A percentile compares a stretch with the other conserved stretches of the same genome.
These are phyloP conservation scores for Geotrichum fermentans DNA, from an alignment of 1,139 yeast genomes.

Conservation along the genomic window DNA sequence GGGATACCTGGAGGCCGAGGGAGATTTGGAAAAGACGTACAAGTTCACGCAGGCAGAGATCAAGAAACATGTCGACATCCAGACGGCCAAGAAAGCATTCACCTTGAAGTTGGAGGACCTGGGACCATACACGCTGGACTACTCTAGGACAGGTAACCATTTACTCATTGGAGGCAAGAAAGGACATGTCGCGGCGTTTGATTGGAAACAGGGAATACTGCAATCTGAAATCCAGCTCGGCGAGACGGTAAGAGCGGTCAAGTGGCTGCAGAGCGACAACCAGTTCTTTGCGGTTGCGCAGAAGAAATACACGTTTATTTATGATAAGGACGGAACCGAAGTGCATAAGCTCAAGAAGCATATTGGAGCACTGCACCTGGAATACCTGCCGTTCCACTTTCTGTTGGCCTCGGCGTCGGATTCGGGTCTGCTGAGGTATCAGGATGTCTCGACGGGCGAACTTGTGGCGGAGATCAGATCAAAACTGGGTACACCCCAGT, in stretches of 20 bases:
- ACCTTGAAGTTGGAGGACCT: slow-evolving; percentile 67
- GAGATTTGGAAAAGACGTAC: slow-evolving; percentile 81
- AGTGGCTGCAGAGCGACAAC: slow-evolving; percentile 76
- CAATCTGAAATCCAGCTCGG: slow-evolving; percentile 78
- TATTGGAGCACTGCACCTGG: slow-evolving; percentile 74
- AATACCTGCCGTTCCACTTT: slow-evolving; percentile 89
- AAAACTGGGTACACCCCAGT: slow-evolving; percentile 81
- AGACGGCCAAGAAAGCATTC: slow-evolving; percentile 66
- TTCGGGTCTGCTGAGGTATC: slow-evolving; percentile 83
- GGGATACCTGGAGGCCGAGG: slow-evolving; percentile 88
- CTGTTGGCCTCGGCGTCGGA: slow-evolving; percentile 83
- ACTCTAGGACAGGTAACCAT: slow-evolving; percentile 81
- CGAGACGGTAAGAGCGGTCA: slow-evolving; percentile 87
- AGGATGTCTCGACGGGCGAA: slow-evolving; percentile 91
- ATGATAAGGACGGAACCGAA: slow-evolving; percentile 87
- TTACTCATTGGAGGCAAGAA: slow-evolving; percentile 79
- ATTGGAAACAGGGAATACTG: slow-evolving; percentile 85
- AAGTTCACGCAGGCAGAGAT: slow-evolving; percentile 82
- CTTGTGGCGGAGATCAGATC: slow-evolving; percentile 80
- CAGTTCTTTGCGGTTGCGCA: slow-evolving; percentile 97
- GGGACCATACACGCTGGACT: slow-evolving; percentile 84
- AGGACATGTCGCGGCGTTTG: slow-evolving; percentile 94
- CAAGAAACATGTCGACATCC: slow-evolving; percentile 66
- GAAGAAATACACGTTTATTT: slow-evolving; percentile 86
- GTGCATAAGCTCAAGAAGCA: slow-evolving; percentile 88